Conservation (phyloP, 345 rosid species). For the Linum usitatissimum region DNA sequence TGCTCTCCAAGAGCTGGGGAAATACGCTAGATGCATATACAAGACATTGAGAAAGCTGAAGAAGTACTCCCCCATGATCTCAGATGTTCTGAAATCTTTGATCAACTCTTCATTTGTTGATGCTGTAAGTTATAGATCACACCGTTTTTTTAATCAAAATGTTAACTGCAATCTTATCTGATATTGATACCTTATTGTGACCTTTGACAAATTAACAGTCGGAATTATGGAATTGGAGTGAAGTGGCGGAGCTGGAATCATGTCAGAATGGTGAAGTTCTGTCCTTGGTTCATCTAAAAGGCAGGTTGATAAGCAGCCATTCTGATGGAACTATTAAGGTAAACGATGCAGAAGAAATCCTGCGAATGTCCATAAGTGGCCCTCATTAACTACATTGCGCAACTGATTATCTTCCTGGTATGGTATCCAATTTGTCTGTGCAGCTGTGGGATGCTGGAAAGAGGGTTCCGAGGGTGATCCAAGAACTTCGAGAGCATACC, state of each 20-base stretch:
- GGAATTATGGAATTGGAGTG: conserved; percentile 48
- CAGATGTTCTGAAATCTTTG: conserved; percentile 49
- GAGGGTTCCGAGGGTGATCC: conserved; percentile 31
- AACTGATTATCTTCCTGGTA: neutral
- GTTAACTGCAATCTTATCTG: neutral
- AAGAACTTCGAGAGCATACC: conserved; percentile 45
- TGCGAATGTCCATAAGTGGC: neutral
- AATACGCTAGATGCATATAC: conserved; percentile 48
- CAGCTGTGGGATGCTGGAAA: conserved; percentile 54
- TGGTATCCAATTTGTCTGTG: no score
- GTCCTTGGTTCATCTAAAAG: conserved; percentile 35
- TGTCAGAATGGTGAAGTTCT: conserved; percentile 42
- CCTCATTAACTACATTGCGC: neutral
- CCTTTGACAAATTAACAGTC: conserved; percentile 20
- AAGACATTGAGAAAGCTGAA: conserved; percentile 43
- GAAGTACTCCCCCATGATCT: conserved; percentile 30
- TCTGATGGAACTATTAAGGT: conserved; percentile 72
- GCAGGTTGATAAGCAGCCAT: conserved; percentile 47
- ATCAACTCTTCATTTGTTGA: conserved; percentile 45
- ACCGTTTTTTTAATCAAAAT: neutral
- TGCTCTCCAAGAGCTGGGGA: conserved; percentile 42
- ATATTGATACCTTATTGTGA: neutral
- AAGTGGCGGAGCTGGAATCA: conserved; percentile 31
- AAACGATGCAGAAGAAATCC: neutral
- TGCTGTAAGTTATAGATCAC: conserved; percentile 33